These are phyloP conservation scores for Cladophialophora carrionii DNA, from an alignment of 2,329 filamentous ascomycete species.

Conservation along the genomic window DNA sequence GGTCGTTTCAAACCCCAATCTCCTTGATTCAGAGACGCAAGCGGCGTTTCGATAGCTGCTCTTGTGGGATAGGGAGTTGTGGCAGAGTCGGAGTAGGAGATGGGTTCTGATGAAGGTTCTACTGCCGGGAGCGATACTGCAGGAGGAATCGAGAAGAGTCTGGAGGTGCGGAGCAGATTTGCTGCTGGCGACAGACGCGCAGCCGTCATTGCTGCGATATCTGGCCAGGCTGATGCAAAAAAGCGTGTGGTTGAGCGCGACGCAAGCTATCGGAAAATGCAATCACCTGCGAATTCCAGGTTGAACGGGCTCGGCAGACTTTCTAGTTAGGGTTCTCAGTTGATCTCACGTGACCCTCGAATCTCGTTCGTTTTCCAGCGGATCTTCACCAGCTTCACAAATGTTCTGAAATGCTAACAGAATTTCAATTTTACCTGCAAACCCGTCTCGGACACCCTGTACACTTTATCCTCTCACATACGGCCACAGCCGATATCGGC, in stretches of 20 bases:
- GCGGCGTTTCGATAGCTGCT: conserved; percentile 78
- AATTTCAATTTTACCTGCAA: no score
- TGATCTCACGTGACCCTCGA: no score
- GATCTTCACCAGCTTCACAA: not conserved
- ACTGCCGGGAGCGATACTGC: conserved; percentile 67
- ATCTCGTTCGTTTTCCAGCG: not conserved
- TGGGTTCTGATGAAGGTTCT: conserved; percentile 54
- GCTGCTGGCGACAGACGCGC: conserved; percentile 61
- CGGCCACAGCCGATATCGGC: no score
- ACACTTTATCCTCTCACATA: no score
- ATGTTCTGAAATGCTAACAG: not conserved
- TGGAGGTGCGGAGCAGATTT: conserved; percentile 78
- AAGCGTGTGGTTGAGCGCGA: not conserved
- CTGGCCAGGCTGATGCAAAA: conserved; percentile 16
- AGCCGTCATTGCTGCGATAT: conserved; percentile 47
- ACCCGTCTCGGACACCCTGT: no score
- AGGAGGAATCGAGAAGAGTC: conserved; percentile 83
- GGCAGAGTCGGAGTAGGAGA: conserved; percentile 65
- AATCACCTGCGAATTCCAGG: not conserved
- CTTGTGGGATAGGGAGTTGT: conserved; percentile 79
- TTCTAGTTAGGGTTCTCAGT: not conserved
- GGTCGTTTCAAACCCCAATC: conserved; percentile 94
- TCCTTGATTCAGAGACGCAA: conserved; percentile 71
- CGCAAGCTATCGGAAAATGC: not conserved
- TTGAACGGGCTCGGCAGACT: not conserved